Percentiles rank a stretch among this genome's conserved stretches.
These are phyloP conservation scores for Tetraselmis chui DNA, from an alignment of 139 green algal genomes.

Conservation along the genomic window DNA sequence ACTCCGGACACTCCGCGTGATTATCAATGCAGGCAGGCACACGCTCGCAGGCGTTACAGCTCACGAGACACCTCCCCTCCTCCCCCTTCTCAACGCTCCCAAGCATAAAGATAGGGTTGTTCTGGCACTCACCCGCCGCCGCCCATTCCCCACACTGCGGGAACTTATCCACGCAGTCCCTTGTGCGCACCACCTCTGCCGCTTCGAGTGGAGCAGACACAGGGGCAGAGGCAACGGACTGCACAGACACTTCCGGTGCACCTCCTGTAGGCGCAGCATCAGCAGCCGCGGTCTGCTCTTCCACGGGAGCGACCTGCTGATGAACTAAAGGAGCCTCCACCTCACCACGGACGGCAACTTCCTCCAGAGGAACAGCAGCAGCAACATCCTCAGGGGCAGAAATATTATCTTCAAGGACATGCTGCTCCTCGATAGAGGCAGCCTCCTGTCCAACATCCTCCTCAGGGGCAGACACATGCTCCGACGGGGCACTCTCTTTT, in stretches of 20 bases:
- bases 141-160: not conserved
- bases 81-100: not conserved
- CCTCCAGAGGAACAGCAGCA: too few relatives aligned
- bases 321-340: too few relatives aligned
- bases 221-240: not conserved
- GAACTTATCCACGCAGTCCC: not conserved
- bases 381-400: too few relatives aligned
- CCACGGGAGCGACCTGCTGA: too few relatives aligned
- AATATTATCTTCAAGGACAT: too few relatives aligned
- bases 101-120: not conserved
- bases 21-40: too few relatives aligned
- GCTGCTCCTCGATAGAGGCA: not conserved
- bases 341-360: too few relatives aligned
- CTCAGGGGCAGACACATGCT: not conserved
- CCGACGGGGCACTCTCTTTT: not conserved
- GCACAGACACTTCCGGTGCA: not conserved
- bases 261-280: not conserved
- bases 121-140: not conserved
- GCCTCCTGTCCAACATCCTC: not conserved
- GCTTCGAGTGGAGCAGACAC: too few relatives aligned
- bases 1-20: too few relatives aligned
- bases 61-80: not conserved
- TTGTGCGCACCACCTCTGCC: too few relatives aligned
- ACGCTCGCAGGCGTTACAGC: not conserved
- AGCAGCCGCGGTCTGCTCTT: too few relatives aligned